phyloP scores from a whole-genome alignment of 1,284 basidiomycete species.

The Boletus sp. region DNA sequence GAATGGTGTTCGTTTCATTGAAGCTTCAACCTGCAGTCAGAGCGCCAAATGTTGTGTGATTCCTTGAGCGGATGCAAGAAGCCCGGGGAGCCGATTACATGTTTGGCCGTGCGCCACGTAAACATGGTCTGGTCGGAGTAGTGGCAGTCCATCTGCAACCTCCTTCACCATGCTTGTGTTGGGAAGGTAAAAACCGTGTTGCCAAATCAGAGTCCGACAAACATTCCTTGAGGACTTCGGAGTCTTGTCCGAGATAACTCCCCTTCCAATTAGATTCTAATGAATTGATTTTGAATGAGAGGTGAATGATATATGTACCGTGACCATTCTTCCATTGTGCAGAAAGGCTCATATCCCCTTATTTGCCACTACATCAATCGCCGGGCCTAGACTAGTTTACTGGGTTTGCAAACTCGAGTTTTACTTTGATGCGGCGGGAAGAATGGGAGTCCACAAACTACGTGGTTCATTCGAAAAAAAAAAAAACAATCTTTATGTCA shows the following conservation, averaged over 20 bases:
- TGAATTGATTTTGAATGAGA: not conserved
- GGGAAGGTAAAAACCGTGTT: not conserved
- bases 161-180: not conserved
- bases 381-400: not conserved
- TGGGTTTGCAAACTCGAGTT: not conserved
- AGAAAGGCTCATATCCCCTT: slow-evolving; percentile 12
- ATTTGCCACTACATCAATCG: slow-evolving; percentile 16
- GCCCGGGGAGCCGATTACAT: slow-evolving; percentile 23
- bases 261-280: not conserved
- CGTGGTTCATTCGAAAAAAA: not conserved
- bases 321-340: slow-evolving; percentile 17
- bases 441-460: not conserved
- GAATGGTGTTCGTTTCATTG: not conserved
- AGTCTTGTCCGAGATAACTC: not conserved
- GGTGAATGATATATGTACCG: not conserved
- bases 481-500: too few species aligned
- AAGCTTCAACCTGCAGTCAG: too few species aligned
- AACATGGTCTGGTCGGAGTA: slow-evolving; percentile 3
- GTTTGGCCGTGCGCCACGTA: slow-evolving; percentile 16
- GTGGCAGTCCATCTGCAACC: not conserved
- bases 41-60: not conserved
- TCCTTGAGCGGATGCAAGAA: not conserved
- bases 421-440: too few species aligned
- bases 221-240: not conserved
- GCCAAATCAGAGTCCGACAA: not conserved